Conservation (phyloP, 2,329 filamentous ascomycete genomes). For the Coniochaeta sp. region DNA sequence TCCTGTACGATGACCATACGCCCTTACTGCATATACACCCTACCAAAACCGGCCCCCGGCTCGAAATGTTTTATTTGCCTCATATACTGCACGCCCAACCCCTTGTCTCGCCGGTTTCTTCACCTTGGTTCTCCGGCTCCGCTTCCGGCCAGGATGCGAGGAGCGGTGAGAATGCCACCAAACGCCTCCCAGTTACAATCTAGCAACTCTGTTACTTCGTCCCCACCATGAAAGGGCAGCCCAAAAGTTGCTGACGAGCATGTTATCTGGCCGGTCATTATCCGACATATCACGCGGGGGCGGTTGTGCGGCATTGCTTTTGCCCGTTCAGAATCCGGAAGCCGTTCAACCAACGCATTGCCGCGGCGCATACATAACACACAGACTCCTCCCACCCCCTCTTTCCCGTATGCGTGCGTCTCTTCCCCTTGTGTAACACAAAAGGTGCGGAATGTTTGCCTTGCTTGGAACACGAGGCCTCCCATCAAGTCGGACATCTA, state of each 20-base stretch:
- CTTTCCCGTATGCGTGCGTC: neutral
- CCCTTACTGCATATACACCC: no score
- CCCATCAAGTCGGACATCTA: neutral
- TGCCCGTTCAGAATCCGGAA: neutral
- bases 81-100: no score
- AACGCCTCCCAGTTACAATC: no score
- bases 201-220: no score
- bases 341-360: neutral
- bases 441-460: neutral
- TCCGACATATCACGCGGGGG: neutral
- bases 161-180: neutral
- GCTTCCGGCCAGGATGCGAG: no score
- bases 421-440: neutral
- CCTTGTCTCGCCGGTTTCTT: neutral
- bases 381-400: neutral
- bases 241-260: no score
- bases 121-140: no score
- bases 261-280: no score
- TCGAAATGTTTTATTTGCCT: no score
- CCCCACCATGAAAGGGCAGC: no score
- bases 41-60: no score
- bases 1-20: no score
- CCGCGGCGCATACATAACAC: neutral
- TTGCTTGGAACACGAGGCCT: neutral
- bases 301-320: neutral